These are phyloP conservation scores for Galerina marginata DNA, from an alignment of 768 basidiomycete species.

Conservation along the genomic window DNA sequence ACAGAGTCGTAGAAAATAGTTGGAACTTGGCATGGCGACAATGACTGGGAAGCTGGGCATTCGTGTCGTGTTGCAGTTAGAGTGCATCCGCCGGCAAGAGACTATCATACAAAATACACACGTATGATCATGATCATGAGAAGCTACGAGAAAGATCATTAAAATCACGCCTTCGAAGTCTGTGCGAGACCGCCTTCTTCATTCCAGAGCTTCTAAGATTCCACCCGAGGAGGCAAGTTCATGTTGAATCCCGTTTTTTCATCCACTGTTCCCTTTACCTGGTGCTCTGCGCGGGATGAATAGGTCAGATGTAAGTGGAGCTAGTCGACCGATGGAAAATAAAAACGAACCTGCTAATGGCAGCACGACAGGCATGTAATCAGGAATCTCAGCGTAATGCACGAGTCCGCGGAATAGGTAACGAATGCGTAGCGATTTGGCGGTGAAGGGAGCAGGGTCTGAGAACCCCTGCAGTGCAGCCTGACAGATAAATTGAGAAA, in stretches of 20 bases:
- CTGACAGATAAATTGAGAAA: conserved; percentile 37
- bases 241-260: neutral
- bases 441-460: conserved; percentile 78
- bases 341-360: conserved; percentile 70
- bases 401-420: conserved; percentile 76
- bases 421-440: conserved; percentile 72
- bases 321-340: neutral
- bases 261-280: conserved; percentile 9
- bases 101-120: too few species aligned
- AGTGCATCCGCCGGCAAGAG: too few species aligned
- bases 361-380: conserved; percentile 70
- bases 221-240: neutral
- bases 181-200: neutral
- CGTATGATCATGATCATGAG: too few species aligned
- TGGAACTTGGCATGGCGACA: too few species aligned
- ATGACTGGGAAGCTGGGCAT: too few species aligned
- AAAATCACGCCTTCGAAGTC: neutral
- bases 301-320: conserved; percentile 4
- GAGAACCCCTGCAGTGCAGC: conserved; percentile 85
- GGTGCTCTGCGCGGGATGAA: conserved; percentile 23
- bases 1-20: too few species aligned
- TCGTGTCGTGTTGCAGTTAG: too few species aligned
- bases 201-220: neutral
- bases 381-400: conserved; percentile 82
- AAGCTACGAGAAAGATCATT: too few species aligned